These are phyloP conservation scores for Acidiella bohemica DNA, from an alignment of 495 filamentous ascomycete genomes.

Conservation along the genomic window DNA sequence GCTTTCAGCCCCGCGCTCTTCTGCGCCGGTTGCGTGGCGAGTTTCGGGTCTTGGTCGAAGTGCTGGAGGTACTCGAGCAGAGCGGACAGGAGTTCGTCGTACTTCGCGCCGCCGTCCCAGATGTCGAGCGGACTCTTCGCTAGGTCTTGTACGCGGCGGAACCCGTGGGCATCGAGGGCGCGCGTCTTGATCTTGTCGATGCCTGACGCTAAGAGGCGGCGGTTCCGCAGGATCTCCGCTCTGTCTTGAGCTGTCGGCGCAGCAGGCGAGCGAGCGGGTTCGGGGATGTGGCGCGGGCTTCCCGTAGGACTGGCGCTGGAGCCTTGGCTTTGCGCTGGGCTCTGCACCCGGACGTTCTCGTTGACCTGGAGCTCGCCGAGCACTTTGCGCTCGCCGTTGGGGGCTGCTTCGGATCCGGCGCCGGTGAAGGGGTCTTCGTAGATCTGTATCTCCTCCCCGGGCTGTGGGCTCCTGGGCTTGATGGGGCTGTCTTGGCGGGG, in stretches of 20 bases:
- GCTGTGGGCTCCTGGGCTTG: conserved; percentile 8
- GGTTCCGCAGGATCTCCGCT: conserved; percentile 30
- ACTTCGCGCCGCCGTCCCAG: conserved; percentile 42
- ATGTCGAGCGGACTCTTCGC: conserved; percentile 56
- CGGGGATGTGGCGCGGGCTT: conserved; percentile 6
- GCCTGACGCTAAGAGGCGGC: conserved; percentile 57
- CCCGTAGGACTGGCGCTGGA: conserved; percentile 13
- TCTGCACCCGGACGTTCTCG: conserved; percentile 25
- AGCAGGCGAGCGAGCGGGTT: conserved; percentile 6
- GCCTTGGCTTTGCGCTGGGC: conserved; percentile 20
- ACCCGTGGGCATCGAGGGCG: conserved; percentile 71
- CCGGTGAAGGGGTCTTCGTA: conserved; percentile 30
- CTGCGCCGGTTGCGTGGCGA: conserved; percentile 21
- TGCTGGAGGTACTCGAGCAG: conserved; percentile 56
- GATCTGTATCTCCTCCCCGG: conserved; percentile 29
- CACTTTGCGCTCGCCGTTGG: conserved; percentile 21
- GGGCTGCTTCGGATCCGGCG: conserved; percentile 14
- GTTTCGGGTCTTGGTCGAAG: conserved; percentile 25
- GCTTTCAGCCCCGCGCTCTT: conserved; percentile 66
- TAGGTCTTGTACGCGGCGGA: conserved; percentile 73
- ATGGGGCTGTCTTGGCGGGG: conserved; percentile 11
- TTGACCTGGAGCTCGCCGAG: conserved; percentile 32
- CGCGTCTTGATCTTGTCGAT: conserved; percentile 57
- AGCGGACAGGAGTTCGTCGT: conserved; percentile 57
- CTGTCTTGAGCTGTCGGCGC: conserved; percentile 32